phyloP scores from a whole-genome alignment of 2,329 filamentous ascomycete species.

The Cladophialophora carrionii region DNA sequence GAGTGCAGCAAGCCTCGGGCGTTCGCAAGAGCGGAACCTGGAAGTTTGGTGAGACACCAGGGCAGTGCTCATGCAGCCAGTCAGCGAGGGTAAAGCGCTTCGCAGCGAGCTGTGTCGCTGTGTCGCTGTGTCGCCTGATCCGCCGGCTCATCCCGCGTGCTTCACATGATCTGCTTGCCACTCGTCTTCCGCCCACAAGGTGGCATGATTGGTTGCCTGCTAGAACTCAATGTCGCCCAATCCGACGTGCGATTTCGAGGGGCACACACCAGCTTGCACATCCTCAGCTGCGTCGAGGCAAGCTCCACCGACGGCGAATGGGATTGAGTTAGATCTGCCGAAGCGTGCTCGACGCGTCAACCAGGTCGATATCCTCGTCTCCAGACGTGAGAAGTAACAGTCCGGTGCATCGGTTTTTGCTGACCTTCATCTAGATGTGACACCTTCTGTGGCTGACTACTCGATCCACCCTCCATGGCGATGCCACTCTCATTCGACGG shows the following conservation, averaged over 20 bases:
- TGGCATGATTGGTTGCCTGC: slow-evolving; percentile 19
- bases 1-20: background rate
- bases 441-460: background rate
- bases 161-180: slow-evolving; percentile 5
- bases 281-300: background rate
- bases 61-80: slow-evolving; percentile 12
- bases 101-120: slow-evolving; percentile 4
- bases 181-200: background rate
- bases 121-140: slow-evolving; percentile 11
- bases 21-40: slow-evolving; percentile 1
- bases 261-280: background rate
- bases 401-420: background rate
- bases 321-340: background rate
- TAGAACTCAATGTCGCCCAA: background rate
- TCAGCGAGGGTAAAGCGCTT: background rate
- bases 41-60: slow-evolving; percentile 9
- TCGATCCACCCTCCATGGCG: background rate
- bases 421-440: background rate
- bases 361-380: background rate
- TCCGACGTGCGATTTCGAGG: background rate
- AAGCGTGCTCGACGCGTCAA: background rate
- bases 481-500: background rate
- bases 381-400: background rate
- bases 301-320: background rate
- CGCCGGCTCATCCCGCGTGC: slow-evolving; percentile 2